Evolutionary conservation across 2,329 filamentous ascomycete species (phyloP).

Genomic region (Diaporthe amygdali): DNA sequence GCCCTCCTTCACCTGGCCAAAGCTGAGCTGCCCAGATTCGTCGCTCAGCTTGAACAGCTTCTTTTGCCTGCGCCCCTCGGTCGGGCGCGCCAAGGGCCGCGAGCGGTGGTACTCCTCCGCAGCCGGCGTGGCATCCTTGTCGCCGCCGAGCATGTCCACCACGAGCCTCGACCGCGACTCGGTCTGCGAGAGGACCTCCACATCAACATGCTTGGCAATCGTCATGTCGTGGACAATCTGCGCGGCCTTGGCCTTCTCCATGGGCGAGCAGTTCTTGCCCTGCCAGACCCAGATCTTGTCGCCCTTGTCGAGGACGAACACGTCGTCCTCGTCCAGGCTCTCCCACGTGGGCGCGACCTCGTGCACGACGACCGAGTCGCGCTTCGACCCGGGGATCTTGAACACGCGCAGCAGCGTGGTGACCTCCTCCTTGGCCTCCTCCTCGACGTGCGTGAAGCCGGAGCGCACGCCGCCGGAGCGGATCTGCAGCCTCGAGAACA

Average conservation of each 20-base stretch:
- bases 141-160: constrained; percentile 60
- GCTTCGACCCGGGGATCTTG: constrained; percentile 57
- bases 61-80: constrained; percentile 33
- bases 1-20: constrained; percentile 64
- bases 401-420: constrained; percentile 66
- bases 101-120: constrained; percentile 44
- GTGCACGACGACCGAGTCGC: constrained; percentile 61
- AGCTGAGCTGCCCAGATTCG: constrained; percentile 59
- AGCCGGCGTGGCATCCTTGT: constrained; percentile 48
- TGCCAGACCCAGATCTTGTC: constrained; percentile 76
- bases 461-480: constrained; percentile 64
- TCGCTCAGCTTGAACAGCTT: constrained; percentile 69
- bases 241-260: constrained; percentile 73
- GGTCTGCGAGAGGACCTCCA: constrained; percentile 67
- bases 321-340: constrained; percentile 69
- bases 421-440: constrained; percentile 43
- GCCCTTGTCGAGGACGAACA: constrained; percentile 67
- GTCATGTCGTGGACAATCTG: constrained; percentile 71
- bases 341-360: constrained; percentile 67
- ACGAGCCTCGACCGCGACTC: constrained; percentile 61
- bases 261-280: constrained; percentile 66
- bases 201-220: constrained; percentile 66
- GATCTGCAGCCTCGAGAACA: constrained; percentile 67
- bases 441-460: constrained; percentile 68
- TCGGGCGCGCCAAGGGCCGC: constrained; percentile 44